Percentiles rank a stretch among this genome's conserved stretches.
Conservation (phyloP, 768 basidiomycete genomes). For the Trichaptum fuscoviolaceum region DNA sequence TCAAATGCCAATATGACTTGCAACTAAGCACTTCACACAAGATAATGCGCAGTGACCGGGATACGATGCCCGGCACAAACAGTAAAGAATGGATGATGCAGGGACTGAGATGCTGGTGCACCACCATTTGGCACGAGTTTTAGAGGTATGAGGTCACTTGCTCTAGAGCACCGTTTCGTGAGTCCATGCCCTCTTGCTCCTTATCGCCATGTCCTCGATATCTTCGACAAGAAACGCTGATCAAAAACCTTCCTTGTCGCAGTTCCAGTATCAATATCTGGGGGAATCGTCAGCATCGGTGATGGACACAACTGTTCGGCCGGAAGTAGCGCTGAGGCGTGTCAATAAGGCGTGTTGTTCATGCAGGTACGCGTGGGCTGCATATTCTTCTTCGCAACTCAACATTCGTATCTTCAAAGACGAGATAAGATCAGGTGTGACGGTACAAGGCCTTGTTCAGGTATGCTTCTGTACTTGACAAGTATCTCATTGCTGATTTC, state of each 20-base stretch:
- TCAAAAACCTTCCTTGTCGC: neutral
- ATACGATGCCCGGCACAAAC: neutral
- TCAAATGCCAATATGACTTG: too few species aligned
- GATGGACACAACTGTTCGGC: neutral
- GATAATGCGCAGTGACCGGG: too few species aligned
- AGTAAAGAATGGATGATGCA: neutral
- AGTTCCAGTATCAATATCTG: neutral
- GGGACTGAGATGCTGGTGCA: neutral
- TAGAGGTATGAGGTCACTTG: neutral
- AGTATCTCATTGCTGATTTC: conserved; percentile 6
- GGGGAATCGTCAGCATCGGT: neutral
- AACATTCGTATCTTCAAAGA: conserved; percentile 24
- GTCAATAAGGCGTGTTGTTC: conserved; percentile 5
- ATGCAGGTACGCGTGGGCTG: conserved; percentile 1
- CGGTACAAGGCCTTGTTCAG: conserved; percentile 29
- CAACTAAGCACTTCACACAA: too few species aligned
- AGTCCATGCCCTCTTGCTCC: neutral
- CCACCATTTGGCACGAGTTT: neutral
- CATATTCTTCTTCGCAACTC: neutral
- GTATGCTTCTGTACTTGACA: conserved; percentile 21
- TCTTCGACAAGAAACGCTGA: neutral
- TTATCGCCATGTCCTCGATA: conserved; percentile 1
- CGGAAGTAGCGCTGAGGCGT: neutral
- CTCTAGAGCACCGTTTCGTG: neutral
- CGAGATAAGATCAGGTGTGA: conserved; percentile 62